Percentiles rank a stretch among this genome's conserved stretches.
phyloP scores from a whole-genome alignment of 306 rosid species.

The Vigna hirtella region DNA sequence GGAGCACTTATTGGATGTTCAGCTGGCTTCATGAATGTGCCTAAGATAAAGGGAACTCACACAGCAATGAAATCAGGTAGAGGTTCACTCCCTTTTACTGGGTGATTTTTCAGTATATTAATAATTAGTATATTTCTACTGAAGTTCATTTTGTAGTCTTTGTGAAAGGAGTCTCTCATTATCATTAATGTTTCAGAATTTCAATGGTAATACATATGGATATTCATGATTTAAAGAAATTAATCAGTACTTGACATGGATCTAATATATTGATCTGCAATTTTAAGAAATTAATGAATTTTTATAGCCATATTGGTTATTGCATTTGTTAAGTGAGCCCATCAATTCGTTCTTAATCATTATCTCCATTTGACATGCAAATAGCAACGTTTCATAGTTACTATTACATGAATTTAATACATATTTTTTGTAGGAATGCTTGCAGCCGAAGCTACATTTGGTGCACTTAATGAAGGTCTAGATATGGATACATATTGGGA shows the following conservation, averaged over 20 bases:
- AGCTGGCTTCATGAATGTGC: constrained; percentile 94
- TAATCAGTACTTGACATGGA: constrained; percentile 27
- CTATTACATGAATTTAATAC: constrained; percentile 11
- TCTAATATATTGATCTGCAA: constrained; percentile 19
- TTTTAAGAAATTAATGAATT: constrained; percentile 27
- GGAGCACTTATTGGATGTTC: constrained; percentile 97
- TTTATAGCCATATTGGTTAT: not conserved
- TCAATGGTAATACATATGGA: not conserved
- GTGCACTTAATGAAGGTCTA: constrained; percentile 62
- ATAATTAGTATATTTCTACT: constrained; percentile 19
- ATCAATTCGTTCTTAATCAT: constrained; percentile 35
- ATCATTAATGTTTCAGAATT: not conserved
- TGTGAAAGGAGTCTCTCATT: constrained; percentile 25
- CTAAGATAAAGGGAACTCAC: constrained; percentile 94
- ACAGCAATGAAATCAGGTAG: constrained; percentile 98
- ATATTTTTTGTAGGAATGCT: constrained; percentile 76
- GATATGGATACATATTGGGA: constrained; percentile 84
- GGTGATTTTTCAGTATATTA: constrained; percentile 7
- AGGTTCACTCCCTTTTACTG: constrained; percentile 17
- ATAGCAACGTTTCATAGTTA: constrained; percentile 24
- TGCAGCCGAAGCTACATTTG: constrained; percentile 88
- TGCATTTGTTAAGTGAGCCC: constrained; percentile 27
- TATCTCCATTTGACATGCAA: constrained; percentile 15
- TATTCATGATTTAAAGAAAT: constrained; percentile 21
- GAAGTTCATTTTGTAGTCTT: constrained; percentile 29